These are phyloP conservation scores for Capillidium heterosporum DNA, from an alignment of 371 early-diverging fungal species.

Conservation along the genomic window DNA sequence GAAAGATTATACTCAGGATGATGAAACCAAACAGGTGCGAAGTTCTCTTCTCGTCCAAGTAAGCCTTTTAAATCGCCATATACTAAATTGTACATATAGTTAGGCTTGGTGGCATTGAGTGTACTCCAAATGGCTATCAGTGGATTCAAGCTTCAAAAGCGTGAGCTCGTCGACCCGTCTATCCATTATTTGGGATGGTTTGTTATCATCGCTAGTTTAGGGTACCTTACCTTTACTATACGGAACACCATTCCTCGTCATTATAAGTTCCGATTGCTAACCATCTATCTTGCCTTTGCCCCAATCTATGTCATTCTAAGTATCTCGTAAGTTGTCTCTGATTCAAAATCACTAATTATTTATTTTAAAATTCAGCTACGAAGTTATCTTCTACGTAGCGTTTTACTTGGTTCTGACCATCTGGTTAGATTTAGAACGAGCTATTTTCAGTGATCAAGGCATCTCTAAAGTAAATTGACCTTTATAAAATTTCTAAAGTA, in stretches of 20 bases:
- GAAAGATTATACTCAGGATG: too few relatives aligned
- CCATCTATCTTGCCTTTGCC: slow-evolving; percentile 71
- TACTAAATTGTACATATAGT: slow-evolving; percentile 12
- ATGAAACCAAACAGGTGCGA: neutral
- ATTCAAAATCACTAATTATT: neutral
- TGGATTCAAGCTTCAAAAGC: slow-evolving; percentile 21
- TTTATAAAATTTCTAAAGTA: neutral
- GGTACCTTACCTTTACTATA: neutral
- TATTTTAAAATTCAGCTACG: slow-evolving; percentile 27
- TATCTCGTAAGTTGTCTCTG: slow-evolving; percentile 31
- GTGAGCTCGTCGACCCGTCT: neutral
- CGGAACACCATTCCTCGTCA: slow-evolving; percentile 28
- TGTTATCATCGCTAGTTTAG: neutral
- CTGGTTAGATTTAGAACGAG: slow-evolving; percentile 69
- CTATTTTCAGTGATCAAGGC: slow-evolving; percentile 15
- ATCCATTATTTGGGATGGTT: neutral
- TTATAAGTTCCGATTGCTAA: slow-evolving; percentile 51
- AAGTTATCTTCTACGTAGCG: slow-evolving; percentile 69
- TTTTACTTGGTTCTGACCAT: slow-evolving; percentile 48
- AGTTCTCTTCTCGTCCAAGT: slow-evolving; percentile 8
- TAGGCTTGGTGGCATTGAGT: slow-evolving; percentile 50
- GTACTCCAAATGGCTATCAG: slow-evolving; percentile 47
- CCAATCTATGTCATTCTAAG: slow-evolving; percentile 74
- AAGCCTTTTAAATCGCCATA: neutral
- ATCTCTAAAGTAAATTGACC: neutral